Conservation (phyloP, 208 protist species). For the Crithidia expoeki region DNA sequence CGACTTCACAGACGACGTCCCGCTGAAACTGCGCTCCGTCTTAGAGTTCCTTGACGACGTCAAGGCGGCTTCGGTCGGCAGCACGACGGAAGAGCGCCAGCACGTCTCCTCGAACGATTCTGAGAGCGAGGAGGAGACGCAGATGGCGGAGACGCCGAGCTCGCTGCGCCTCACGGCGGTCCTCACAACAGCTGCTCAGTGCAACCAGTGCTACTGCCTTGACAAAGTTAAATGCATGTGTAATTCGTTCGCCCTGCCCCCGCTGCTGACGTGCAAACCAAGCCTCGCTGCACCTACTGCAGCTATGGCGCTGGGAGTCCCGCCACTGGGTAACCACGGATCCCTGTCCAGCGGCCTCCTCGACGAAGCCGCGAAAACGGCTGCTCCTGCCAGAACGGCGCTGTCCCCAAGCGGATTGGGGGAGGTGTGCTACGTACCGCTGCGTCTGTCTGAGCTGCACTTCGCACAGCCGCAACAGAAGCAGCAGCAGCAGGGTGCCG, state of each 20-base stretch:
- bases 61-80: not conserved
- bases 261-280: constrained; percentile 14
- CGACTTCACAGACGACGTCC: constrained; percentile 18
- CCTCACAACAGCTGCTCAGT: not conserved
- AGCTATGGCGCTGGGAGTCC: too few relatives aligned
- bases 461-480: not conserved
- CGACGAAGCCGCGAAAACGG: not conserved
- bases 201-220: constrained; percentile 25
- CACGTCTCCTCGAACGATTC: constrained; percentile 26
- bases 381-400: not conserved
- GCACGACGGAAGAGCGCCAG: constrained; percentile 20
- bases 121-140: constrained; percentile 14
- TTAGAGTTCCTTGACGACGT: constrained; percentile 22
- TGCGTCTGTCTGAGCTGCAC: constrained; percentile 8
- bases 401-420: not conserved
- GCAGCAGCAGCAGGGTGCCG: not conserved
- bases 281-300: not conserved
- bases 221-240: constrained; percentile 34
- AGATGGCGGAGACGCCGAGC: not conserved
- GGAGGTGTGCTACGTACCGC: not conserved
- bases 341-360: constrained; percentile 2
- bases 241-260: constrained; percentile 13
- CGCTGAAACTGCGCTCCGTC: constrained; percentile 32
- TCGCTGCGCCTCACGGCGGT: constrained; percentile 21
- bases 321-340: not conserved